Percentiles rank a stretch among this genome's conserved stretches.
These are phyloP conservation scores for Pulveroboletus sp. DNA, from an alignment of 768 basidiomycete species.

Conservation along the genomic window DNA sequence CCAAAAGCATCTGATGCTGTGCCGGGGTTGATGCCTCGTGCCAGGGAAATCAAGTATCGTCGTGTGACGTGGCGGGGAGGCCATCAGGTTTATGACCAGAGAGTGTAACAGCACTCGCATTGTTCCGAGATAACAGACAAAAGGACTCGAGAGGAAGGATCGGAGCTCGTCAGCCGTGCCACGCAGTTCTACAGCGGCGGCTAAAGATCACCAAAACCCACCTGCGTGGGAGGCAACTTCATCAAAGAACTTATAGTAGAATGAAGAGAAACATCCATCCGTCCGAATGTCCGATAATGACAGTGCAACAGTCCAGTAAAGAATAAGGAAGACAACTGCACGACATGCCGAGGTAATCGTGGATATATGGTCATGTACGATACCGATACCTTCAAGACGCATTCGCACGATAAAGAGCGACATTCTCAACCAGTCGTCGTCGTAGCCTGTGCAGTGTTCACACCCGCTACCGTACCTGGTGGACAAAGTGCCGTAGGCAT, in stretches of 20 bases:
- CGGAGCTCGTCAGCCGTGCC: not conserved
- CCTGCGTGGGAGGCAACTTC: not conserved
- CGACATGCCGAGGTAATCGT: not conserved
- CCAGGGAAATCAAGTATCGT: slow-evolving; percentile 5
- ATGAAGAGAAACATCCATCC: not conserved
- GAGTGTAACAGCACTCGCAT: not conserved
- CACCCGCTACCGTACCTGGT: slow-evolving; percentile 4
- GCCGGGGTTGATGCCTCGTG: slow-evolving; percentile 6
- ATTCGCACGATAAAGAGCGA: not conserved
- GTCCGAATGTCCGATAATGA: not conserved
- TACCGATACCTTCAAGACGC: not conserved
- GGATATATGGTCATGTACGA: not conserved
- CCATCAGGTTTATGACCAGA: not conserved
- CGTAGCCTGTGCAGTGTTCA: slow-evolving; percentile 3
- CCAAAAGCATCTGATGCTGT: slow-evolving; percentile 24
- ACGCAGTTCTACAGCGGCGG: not conserved
- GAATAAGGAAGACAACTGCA: not conserved
- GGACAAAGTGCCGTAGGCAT: slow-evolving; percentile 45
- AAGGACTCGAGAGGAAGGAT: not conserved
- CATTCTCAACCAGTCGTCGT: not conserved
- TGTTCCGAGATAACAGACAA: not conserved
- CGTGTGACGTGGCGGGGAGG: not conserved
- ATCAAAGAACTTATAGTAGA: not conserved
- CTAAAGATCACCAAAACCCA: not conserved
- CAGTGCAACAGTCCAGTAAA: not conserved